A percentile compares a stretch with the other conserved stretches of the same genome.
Evolutionary conservation across 768 basidiomycete genomes (phyloP).

Genomic region (Cyathus striatus): DNA sequence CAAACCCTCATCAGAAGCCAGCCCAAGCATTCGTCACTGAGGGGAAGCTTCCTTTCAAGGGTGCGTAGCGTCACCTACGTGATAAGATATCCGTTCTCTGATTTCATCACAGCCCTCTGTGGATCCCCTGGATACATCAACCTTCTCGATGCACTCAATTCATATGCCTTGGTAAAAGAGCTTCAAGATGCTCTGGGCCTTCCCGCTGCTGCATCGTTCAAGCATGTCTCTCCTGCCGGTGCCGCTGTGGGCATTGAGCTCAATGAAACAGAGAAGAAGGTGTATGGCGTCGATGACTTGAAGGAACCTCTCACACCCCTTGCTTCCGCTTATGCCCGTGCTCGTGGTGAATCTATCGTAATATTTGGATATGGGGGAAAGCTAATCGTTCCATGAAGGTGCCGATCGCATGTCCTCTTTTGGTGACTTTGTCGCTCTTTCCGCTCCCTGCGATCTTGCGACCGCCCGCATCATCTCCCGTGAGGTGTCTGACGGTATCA

Average conservation of each 20-base stretch:
- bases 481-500: constrained; percentile 97
- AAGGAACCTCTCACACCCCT: constrained; percentile 86
- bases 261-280: constrained; percentile 80
- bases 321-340: constrained; percentile 92
- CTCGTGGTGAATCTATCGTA: constrained; percentile 77
- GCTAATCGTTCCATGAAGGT: no score
- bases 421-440: constrained; percentile 97
- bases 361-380: no score
- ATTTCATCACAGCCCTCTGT: constrained; percentile 60
- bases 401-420: constrained; percentile 99
- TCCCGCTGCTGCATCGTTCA: constrained; percentile 98
- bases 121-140: constrained; percentile 99
- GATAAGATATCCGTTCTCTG: neutral
- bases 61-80: constrained; percentile 34
- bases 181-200: constrained; percentile 81
- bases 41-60: constrained; percentile 91
- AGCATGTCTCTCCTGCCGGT: constrained; percentile 98
- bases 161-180: constrained; percentile 93
- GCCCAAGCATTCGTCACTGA: constrained; percentile 92
- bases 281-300: constrained; percentile 94
- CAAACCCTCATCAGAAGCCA: constrained; percentile 98
- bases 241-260: constrained; percentile 89
- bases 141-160: constrained; percentile 94
- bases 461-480: constrained; percentile 98
- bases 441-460: constrained; percentile 86